These are phyloP conservation scores for Agroathelia rolfsii DNA, from an alignment of 1,284 basidiomycete species.

Conservation along the genomic window DNA sequence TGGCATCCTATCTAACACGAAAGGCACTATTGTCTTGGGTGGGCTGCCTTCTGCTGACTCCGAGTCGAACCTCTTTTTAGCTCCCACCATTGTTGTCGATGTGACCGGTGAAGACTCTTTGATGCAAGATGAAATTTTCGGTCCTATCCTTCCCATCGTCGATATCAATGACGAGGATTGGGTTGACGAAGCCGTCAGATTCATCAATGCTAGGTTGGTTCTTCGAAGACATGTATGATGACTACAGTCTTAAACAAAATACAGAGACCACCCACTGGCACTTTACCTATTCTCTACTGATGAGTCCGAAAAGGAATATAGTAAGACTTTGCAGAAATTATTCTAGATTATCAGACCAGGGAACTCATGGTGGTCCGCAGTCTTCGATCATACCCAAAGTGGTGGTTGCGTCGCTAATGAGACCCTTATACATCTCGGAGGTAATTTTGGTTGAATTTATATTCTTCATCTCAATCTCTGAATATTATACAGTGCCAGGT, in stretches of 20 bases:
- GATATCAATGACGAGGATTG: conserved; percentile 36
- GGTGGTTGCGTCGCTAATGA: conserved; percentile 31
- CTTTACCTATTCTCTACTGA: conserved; percentile 41
- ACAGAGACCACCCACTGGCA: conserved; percentile 38
- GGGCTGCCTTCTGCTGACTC: conserved; percentile 66
- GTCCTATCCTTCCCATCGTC: conserved; percentile 39
- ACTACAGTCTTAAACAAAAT: background rate
- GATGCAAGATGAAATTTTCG: conserved; percentile 40
- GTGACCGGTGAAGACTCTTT: conserved; percentile 57
- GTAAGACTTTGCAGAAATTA: conserved; percentile 18
- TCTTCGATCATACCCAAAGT: conserved; percentile 30
- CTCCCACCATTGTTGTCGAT: conserved; percentile 60
- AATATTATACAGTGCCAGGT: too few relatives aligned
- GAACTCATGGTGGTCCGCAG: conserved; percentile 13
- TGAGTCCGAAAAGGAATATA: conserved; percentile 28
- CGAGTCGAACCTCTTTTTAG: conserved; percentile 45
- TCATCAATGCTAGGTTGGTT: conserved; percentile 26
- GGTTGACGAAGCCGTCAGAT: conserved; percentile 41
- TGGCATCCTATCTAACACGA: conserved; percentile 52
- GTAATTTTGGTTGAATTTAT: too few relatives aligned
- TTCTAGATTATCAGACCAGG: background rate
- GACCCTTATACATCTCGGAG: conserved; percentile 23
- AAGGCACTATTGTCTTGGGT: conserved; percentile 65
- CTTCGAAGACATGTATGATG: background rate
- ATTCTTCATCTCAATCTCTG: too few relatives aligned